Evolutionary conservation across 495 filamentous ascomycete genomes (phyloP).

Genomic region (Aspergillus leporis): DNA sequence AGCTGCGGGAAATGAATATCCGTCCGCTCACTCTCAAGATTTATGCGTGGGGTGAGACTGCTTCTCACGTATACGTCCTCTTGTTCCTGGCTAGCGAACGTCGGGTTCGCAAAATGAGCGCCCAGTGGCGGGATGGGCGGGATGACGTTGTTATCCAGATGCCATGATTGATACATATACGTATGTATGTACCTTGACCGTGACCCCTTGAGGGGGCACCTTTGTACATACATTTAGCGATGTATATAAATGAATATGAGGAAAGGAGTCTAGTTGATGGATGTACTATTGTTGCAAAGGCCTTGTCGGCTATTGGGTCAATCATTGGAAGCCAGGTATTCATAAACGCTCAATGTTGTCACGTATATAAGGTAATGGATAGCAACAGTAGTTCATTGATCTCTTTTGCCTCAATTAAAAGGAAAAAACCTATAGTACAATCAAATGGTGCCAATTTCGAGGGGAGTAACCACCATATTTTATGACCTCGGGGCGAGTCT

Average conservation of each 20-base stretch:
- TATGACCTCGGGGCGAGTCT: neutral
- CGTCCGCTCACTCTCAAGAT: conserved; percentile 46
- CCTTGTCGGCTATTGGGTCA: neutral
- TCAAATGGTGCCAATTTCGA: conserved; percentile 1
- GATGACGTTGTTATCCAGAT: conserved; percentile 53
- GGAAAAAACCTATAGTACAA: conserved; percentile 5
- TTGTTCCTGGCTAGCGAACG: conserved; percentile 64
- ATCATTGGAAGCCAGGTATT: neutral
- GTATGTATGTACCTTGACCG: neutral
- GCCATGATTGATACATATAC: conserved; percentile 18
- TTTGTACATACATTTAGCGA: neutral
- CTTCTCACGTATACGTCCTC: conserved; percentile 62
- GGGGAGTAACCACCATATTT: neutral
- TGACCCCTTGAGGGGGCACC: neutral
- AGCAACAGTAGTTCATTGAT: neutral
- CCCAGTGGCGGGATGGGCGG: conserved; percentile 58
- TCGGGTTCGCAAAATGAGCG: conserved; percentile 51
- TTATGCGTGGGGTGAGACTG: conserved; percentile 67
- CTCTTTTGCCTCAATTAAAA: neutral
- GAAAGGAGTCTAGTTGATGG: neutral
- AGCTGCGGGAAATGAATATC: neutral
- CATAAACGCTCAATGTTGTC: neutral
- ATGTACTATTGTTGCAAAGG: neutral
- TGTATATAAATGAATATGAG: neutral
- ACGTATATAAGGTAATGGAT: neutral